Evolutionary conservation across 2,329 filamentous ascomycete species (phyloP), one percentile per base, ranked within the genome.

Genomic region (Meredithiella fracta): DNA sequence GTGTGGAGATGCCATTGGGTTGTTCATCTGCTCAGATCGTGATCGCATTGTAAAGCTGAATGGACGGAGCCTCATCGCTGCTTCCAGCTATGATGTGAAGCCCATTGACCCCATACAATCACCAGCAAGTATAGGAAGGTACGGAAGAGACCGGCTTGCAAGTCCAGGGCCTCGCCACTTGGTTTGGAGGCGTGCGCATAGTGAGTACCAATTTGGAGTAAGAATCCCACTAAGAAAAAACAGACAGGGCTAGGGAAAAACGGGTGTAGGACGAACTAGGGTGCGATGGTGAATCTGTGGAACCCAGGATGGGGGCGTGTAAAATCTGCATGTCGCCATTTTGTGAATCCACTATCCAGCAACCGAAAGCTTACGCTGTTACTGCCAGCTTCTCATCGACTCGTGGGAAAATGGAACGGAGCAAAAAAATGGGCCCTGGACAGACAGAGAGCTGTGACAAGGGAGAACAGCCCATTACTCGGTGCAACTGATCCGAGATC

Each of bases 201-300:
- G 49, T 29, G 49, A 29, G 9, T 14, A 7, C 20, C 14, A 14
- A 20, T 37, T 49, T n/a, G 38, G 34, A 37, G 37, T 17, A 52
- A 34, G 51, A 57, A 54, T 23, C 15, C 51, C 51, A 37, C 55
- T 53, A 53, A 38, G 34, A 59, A 50, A 26, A 42, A 34, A 54
- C 49, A 31, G 29, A 44, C 54, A 54, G 51, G 53, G 53, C 57
- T 59, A 56, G 56, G 56, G 47, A 58, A 58, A 38, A 58, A 58
- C 51, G 44, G 56, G 56, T 57, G 56, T 47, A 40, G 47, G 29
- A 38, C 22, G 29, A 38, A 17, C 44, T 34, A 38, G 55, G 40
- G 37, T 44, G 29, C 37, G 51, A 55, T 31, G 26, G 34, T 40
- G 40, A 34, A 34, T 34, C 11, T n/a, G 11, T 42, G 34, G 23